Evolutionary conservation across 108 stramenopile species (phyloP).

Genomic region (Aurantiochytrium sp.): DNA sequence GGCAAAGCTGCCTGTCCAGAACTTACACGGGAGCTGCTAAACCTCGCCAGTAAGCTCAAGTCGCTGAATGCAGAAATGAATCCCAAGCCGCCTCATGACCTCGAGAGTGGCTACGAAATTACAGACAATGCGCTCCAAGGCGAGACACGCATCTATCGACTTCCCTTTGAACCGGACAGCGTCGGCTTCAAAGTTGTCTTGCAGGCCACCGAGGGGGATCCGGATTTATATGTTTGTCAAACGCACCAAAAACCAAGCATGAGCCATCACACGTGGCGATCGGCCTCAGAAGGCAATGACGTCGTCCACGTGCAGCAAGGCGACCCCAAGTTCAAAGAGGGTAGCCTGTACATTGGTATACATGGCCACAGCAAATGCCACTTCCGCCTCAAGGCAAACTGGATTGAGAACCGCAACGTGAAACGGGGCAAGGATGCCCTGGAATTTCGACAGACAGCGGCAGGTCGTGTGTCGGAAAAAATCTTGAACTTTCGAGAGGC

Average conservation of each 20-base stretch:
- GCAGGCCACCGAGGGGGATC: background rate
- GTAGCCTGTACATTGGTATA: background rate
- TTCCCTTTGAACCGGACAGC: background rate
- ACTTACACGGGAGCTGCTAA: background rate
- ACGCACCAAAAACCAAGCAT: background rate
- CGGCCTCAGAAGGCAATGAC: background rate
- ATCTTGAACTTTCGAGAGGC: background rate
- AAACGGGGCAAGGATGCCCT: background rate
- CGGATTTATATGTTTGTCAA: background rate
- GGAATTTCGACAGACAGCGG: background rate
- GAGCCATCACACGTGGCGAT: constrained; percentile 11
- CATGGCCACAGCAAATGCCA: background rate
- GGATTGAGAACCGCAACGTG: background rate
- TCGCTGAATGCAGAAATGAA: background rate
- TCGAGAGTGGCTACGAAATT: background rate
- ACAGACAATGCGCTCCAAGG: background rate
- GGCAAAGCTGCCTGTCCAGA: background rate
- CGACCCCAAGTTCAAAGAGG: background rate
- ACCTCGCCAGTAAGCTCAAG: background rate
- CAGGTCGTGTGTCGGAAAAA: background rate
- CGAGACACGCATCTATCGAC: background rate
- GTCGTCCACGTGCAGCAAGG: background rate
- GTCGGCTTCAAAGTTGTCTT: constrained; percentile 6
- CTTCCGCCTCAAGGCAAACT: background rate
- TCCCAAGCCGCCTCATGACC: background rate